Base-by-base conservation (phyloP, 345 rosid species). In the Erucastrum elatum region DNA sequence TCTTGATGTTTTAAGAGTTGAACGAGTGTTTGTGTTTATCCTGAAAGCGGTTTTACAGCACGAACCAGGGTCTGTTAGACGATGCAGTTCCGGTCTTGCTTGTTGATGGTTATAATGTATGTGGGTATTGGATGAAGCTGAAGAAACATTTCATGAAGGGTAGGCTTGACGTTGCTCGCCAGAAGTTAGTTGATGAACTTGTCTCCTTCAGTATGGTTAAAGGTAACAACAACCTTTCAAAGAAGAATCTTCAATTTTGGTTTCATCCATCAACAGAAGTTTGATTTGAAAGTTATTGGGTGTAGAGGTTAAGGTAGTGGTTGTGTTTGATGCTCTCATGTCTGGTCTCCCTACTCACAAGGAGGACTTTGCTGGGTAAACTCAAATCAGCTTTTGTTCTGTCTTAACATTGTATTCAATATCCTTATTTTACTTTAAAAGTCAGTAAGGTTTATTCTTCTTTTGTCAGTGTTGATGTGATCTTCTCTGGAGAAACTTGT, bases 101-200 rank as follows among this genome's bases (percentile, higher is more conserved):
- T 9, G 96, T 94, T 83, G 98, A 94, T 70, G 98, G 98, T 70
- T 94, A 94, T 81, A 94, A 94, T 80, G 94, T 94, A 27, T 94
- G 98, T 83, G 97, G 98, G 61, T 91, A 87, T 75, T 94, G 98
- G 98, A 41, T 81, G 44, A 94, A 94, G 82, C 82, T 94, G 76
- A 94, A 90, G 90, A 92, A 92, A 74, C 94, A 92, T 87, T 94
- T 94, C 78, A 59, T 87, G 84, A 84, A 80, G 30, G 98, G 95
- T 61, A 90, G 95, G 77, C 89, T 94, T 77, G 95, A 88, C 64
- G 70, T 88, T 76, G 97, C 98, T 74, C 95, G 97, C 17, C 97
- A 87, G 75, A 88, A 90, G 87, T 79, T 94, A 64, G 82, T 91
- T 34, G 88, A 94, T 77, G 98, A 92, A 53, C 97, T 94, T 81